Evolutionary conservation across 2,329 filamentous ascomycete species (phyloP), one percentile per base, ranked within the genome.

Genomic region (Metarhizium album): DNA sequence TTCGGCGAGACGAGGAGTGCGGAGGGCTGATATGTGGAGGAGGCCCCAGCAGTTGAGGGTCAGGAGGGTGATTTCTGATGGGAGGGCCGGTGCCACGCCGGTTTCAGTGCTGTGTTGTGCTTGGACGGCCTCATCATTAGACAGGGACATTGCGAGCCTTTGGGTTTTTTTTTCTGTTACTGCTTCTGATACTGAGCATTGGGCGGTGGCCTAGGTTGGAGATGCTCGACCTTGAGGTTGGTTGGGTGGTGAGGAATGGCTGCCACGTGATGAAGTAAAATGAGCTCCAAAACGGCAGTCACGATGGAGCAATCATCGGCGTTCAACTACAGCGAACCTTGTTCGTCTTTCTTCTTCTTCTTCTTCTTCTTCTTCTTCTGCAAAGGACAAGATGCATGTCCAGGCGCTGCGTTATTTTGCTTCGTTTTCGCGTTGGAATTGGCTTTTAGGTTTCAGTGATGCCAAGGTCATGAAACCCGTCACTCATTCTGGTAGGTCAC

Each of bases 11-110:
- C 93, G 87, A 60, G 86, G 84, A 57, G 78, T 73, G 58, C 90
- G 87, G 58, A 87, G 79, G 57, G 84, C 83, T 48, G 90, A 84
- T 62, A 97, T 76, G 71, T 82, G 89, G 62, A 94, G 91, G 54
- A 97, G 82, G 48, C 93, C 93, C 91, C 93, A 97, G 80, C 90
- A 96, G 70, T 98, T 98, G 66, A 95, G 80, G 4, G 88, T 93
- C 57, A 96, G 72, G 58, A 97, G 76, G 62, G 86, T 84, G 64
- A 97, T 79, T 52, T 83, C 76, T 31, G 70, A 71, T 18, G 77
- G 80, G 57, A 62, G 65, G n/a, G 48, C 60, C 56, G 50, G 62
- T 59, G 55, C 64, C 65, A 42, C 56, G 46, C 40, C 37, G 23
- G 33, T 57, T 53, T 40, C 52, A 24, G 48, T 43, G 22, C 18